A percentile compares a stretch with the other conserved stretches of the same genome.
phyloP scores from a whole-genome alignment of 805 yeast genomes.

The Saccharomycopsis sp. region DNA sequence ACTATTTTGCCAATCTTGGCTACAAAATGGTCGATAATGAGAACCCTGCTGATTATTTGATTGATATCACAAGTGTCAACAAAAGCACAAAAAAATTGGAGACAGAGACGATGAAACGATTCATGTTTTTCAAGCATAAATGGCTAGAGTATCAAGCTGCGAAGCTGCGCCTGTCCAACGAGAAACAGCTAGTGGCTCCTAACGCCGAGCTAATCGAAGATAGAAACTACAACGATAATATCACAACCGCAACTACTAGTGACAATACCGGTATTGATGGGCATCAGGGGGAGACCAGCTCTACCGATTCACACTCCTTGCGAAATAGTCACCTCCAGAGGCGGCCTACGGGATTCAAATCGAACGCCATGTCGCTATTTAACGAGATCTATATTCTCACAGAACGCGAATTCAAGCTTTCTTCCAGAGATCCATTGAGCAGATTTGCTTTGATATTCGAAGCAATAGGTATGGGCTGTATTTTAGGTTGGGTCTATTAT shows the following conservation, averaged over 20 bases:
- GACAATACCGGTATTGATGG: neutral
- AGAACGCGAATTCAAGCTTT: conserved; percentile 39
- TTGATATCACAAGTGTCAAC: conserved; percentile 55
- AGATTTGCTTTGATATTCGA: conserved; percentile 36
- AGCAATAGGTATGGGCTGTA: conserved; percentile 48
- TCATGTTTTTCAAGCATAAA: conserved; percentile 28
- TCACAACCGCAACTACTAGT: conserved; percentile 15
- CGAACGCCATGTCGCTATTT: conserved; percentile 27
- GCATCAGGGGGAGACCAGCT: neutral
- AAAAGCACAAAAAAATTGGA: conserved; percentile 35
- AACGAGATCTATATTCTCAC: conserved; percentile 40
- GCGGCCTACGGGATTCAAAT: neutral
- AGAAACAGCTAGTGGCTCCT: neutral
- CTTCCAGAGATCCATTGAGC: conserved; percentile 47
- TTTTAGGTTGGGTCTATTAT: conserved; percentile 74
- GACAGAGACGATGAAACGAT: conserved; percentile 29
- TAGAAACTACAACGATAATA: conserved; percentile 23
- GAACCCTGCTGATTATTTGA: conserved; percentile 57
- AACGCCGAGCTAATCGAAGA: neutral
- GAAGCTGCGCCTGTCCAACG: neutral
- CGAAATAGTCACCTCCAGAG: too few species aligned
- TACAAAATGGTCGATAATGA: conserved; percentile 32
- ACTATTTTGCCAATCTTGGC: conserved; percentile 45
- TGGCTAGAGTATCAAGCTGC: conserved; percentile 32
- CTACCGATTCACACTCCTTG: neutral